Evolutionary conservation across 2,329 filamentous ascomycete genomes (phyloP).

Genomic region (Colletotrichum sp.): DNA sequence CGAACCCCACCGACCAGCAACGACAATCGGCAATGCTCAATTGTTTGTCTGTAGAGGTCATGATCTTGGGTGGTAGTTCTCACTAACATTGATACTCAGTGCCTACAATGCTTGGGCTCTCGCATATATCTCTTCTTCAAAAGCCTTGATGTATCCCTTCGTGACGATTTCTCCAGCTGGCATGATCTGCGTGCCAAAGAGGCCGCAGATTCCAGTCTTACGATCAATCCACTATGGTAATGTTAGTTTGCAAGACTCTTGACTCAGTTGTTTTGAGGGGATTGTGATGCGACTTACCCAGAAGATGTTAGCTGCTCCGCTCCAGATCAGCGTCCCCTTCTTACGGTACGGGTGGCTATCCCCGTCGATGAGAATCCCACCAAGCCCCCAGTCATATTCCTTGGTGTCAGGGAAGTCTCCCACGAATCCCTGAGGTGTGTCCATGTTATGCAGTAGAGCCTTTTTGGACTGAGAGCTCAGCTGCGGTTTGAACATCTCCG

Average conservation of each 20-base stretch:
- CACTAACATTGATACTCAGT: neutral
- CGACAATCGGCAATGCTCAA: neutral
- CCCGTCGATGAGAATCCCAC: conserved; percentile 43
- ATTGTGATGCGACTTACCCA: conserved; percentile 41
- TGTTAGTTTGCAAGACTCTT: neutral
- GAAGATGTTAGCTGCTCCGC: conserved; percentile 48
- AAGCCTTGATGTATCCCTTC: conserved; percentile 35
- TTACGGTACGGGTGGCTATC: conserved; percentile 39
- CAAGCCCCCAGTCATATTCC: conserved; percentile 44
- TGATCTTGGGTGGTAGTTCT: neutral
- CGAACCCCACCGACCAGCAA: neutral
- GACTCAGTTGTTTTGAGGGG: neutral
- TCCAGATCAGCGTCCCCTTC: conserved; percentile 45
- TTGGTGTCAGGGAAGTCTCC: conserved; percentile 34
- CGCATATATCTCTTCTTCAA: conserved; percentile 43
- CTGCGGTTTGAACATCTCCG: conserved; percentile 52
- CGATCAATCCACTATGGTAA: conserved; percentile 33
- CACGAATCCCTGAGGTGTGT: conserved; percentile 27
- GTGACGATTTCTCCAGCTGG: conserved; percentile 42
- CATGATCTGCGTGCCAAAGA: conserved; percentile 45
- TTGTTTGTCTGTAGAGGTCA: neutral
- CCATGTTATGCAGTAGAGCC: conserved; percentile 29
- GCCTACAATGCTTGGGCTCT: conserved; percentile 16
- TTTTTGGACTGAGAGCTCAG: conserved; percentile 28
- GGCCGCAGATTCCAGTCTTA: conserved; percentile 40